Evolutionary conservation across 257 asterid species (phyloP).

Genomic region (Solanum verrucosum): DNA sequence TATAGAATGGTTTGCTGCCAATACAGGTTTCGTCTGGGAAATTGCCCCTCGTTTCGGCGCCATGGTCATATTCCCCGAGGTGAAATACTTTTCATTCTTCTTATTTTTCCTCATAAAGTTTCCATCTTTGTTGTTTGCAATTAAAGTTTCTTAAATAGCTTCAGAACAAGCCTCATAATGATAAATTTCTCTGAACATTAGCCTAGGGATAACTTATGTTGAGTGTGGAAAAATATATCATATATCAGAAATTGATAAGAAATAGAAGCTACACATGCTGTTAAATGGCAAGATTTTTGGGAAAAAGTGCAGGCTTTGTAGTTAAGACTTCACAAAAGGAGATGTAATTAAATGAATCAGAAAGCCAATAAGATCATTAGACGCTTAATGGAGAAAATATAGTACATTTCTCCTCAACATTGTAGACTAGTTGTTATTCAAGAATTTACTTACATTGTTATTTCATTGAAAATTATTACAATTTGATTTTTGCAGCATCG

Average conservation of each 20-base stretch:
- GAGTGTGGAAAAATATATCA: neutral
- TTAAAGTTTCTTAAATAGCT: neutral
- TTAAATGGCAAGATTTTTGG: neutral
- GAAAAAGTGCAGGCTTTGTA: neutral
- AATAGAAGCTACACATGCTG: neutral
- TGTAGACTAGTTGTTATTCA: neutral
- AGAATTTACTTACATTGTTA: neutral
- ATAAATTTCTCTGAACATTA: neutral
- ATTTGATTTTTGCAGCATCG: conserved; percentile 62
- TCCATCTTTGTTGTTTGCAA: neutral
- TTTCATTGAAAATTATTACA: neutral
- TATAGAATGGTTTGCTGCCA: conserved; percentile 88
- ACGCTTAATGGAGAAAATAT: neutral
- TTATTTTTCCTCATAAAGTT: neutral
- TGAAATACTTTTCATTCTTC: conserved; percentile 2
- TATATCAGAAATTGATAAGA: neutral
- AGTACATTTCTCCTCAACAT: neutral
- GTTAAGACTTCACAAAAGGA: neutral
- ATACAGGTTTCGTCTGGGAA: conserved; percentile 88
- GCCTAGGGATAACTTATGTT: neutral
- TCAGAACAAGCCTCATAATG: neutral
- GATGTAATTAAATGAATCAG: neutral
- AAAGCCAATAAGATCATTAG: neutral
- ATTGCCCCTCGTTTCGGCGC: conserved; percentile 76
- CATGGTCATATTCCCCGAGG: conserved; percentile 84